These are phyloP conservation scores for Colletotrichum neosansevieriae DNA, from an alignment of 2,329 filamentous ascomycete genomes.

Conservation along the genomic window DNA sequence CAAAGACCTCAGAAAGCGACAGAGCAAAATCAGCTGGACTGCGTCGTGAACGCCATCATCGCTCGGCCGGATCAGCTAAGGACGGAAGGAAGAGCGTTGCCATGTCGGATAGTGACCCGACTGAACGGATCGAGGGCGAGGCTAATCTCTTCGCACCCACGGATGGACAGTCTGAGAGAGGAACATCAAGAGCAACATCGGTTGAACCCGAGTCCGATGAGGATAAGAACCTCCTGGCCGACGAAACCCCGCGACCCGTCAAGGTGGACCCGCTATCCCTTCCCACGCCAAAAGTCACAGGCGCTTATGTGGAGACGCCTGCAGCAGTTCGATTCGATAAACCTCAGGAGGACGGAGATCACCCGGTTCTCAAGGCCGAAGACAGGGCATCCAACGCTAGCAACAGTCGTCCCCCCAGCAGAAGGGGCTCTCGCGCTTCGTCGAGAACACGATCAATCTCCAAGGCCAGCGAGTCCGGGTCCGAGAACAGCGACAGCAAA, in stretches of 20 bases:
- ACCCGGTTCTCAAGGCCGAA: constrained; percentile 42
- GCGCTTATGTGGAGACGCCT: constrained; percentile 70
- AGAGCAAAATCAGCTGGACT: constrained; percentile 54
- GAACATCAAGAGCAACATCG: constrained; percentile 65
- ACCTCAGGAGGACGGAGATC: constrained; percentile 41
- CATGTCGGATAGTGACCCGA: constrained; percentile 64
- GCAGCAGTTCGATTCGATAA: constrained; percentile 58
- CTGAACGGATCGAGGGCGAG: constrained; percentile 68
- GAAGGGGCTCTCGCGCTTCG: constrained; percentile 24
- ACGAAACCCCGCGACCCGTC: constrained; percentile 61
- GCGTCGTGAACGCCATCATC: constrained; percentile 53
- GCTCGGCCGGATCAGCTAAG: constrained; percentile 60
- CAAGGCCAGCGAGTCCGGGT: constrained; percentile 9
- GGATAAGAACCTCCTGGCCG: constrained; percentile 46
- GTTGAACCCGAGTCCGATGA: constrained; percentile 52
- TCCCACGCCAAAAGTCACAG: constrained; percentile 66
- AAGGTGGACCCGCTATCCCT: constrained; percentile 60
- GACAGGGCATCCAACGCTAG: constrained; percentile 5
- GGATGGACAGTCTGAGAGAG: constrained; percentile 68
- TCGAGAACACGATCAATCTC: constrained; percentile 17
- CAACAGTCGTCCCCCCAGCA: constrained; percentile 12
- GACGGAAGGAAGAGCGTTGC: constrained; percentile 62
- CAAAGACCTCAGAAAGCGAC: constrained; percentile 38
- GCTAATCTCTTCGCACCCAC: constrained; percentile 66
- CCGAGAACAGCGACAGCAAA: constrained; percentile 16